Evolutionary conservation across 106 monocot genomes (phyloP).

Genomic region (Cymbidium sinense): DNA sequence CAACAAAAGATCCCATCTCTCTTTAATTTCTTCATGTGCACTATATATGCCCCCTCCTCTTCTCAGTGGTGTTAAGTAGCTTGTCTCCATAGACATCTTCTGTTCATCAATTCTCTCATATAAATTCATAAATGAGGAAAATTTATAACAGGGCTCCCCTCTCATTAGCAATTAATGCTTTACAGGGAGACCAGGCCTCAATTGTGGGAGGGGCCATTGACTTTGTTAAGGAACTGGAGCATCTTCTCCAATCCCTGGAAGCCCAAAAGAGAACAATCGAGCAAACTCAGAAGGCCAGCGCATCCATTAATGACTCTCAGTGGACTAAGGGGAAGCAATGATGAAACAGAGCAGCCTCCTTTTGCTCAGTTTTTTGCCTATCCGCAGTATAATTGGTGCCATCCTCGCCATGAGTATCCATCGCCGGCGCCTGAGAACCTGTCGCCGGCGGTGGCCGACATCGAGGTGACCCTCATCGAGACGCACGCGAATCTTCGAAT

Average conservation of each 20-base stretch:
- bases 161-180: neutral
- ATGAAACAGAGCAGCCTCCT: slow-evolving; percentile 27
- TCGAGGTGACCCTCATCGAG: slow-evolving; percentile 77
- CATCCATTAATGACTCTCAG: neutral
- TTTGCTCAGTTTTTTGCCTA: slow-evolving; percentile 82
- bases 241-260: slow-evolving; percentile 81
- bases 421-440: slow-evolving; percentile 17
- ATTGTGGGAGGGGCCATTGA: slow-evolving; percentile 96
- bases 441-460: slow-evolving; percentile 47
- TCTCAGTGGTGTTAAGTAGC: neutral
- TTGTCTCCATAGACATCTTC: neutral
- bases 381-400: slow-evolving; percentile 81
- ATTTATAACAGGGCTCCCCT: neutral
- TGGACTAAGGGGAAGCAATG: neutral
- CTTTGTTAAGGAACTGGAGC: slow-evolving; percentile 94
- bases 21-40: neutral
- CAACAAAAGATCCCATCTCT: neutral
- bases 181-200: slow-evolving; percentile 95
- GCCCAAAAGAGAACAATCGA: slow-evolving; percentile 58
- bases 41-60: neutral
- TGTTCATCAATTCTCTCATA: neutral
- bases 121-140: slow-evolving; percentile 10
- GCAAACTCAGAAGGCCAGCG: slow-evolving; percentile 10
- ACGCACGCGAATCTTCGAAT: slow-evolving; percentile 67
- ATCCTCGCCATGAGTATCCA: slow-evolving; percentile 32